phyloP scores from a whole-genome alignment of 768 basidiomycete species.

The Albatrellus ellisii region DNA sequence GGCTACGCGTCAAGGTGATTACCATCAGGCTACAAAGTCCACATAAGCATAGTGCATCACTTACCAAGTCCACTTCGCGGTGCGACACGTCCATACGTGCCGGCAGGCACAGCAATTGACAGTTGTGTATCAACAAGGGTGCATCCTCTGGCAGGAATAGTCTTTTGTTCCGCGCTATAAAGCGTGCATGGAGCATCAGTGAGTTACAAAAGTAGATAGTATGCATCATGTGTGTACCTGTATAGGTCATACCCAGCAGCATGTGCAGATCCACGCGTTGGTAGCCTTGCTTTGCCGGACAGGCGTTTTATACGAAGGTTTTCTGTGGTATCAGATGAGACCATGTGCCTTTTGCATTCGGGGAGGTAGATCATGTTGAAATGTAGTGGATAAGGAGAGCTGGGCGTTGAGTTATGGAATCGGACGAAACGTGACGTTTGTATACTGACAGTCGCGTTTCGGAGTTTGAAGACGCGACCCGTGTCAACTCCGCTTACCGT shows the following conservation, averaged over 20 bases:
- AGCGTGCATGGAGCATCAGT: background rate
- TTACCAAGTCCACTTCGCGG: slow-evolving; percentile 90
- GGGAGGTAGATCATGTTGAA: slow-evolving; percentile 39
- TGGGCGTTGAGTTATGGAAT: background rate
- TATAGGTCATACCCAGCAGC: slow-evolving; percentile 95
- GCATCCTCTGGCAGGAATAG: slow-evolving; percentile 81
- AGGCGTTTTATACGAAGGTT: slow-evolving; percentile 75
- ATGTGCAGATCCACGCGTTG: slow-evolving; percentile 75
- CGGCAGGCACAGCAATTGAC: slow-evolving; percentile 85
- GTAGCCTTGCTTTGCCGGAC: slow-evolving; percentile 69
- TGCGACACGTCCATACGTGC: slow-evolving; percentile 94
- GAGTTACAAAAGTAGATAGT: background rate
- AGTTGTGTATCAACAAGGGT: slow-evolving; percentile 86
- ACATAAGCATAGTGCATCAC: background rate
- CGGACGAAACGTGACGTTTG: too few species aligned
- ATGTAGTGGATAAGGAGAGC: slow-evolving; percentile 30
- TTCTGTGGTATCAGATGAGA: slow-evolving; percentile 30
- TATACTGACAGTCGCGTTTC: too few species aligned
- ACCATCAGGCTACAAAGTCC: background rate
- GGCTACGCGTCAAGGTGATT: slow-evolving; percentile 32
- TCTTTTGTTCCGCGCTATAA: slow-evolving; percentile 72
- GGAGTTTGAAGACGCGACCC: background rate
- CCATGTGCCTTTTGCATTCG: slow-evolving; percentile 17
- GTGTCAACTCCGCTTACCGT: slow-evolving; percentile 6
- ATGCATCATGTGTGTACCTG: slow-evolving; percentile 38